Base-by-base conservation (phyloP, 345 rosid genomes). In the Pseudoturritis turrita region DNA sequence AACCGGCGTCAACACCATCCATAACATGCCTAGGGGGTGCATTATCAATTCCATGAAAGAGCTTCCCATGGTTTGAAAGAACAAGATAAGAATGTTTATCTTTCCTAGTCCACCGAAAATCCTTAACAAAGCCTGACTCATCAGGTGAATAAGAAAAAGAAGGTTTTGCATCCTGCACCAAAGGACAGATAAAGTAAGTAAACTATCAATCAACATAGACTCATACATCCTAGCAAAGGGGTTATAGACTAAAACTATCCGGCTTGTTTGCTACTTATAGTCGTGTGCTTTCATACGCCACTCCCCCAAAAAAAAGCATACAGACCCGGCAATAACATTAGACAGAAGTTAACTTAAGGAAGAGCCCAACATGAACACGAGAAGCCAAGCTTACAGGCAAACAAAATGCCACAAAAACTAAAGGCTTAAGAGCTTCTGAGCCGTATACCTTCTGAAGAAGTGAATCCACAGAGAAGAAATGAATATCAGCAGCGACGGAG, bases 1-100 rank as follows among this genome's bases (percentile, higher is more conserved):
- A 80, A 95, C 99, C 96, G 0, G 98, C 98, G 77, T 95, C 96
- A 58, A 95, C 89, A 59, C 75, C 65, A 29, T 87, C 96, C 86
- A 88, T 76, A 40, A 87, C 76, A 80, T 67, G 71, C 50, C 77
- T 73, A 59, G 83, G 85, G 70, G 84, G 78, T 46, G 77, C 45
- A 74, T 57, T 61, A 65, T 80, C 76, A 78, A 69, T 76, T 67
- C 89, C 99, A 77, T 68, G 78, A 80, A 82, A 87, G 58, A 95
- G 81, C 80, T 76, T 81, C 35, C 88, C 83, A 51, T 68, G 18
- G 64, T 78, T 82, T 7, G 93, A 88, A 51, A 95, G 88, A 78
- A 82, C 78, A 66, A 89, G 83, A 70, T 76, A 89, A 19, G 98
- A 82, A 67, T 69, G 77, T 51, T 84, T 83, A 14, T 33, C 65